Base-by-base conservation (phyloP, 306 rosid genomes). In the Ormosia semicastrata region DNA sequence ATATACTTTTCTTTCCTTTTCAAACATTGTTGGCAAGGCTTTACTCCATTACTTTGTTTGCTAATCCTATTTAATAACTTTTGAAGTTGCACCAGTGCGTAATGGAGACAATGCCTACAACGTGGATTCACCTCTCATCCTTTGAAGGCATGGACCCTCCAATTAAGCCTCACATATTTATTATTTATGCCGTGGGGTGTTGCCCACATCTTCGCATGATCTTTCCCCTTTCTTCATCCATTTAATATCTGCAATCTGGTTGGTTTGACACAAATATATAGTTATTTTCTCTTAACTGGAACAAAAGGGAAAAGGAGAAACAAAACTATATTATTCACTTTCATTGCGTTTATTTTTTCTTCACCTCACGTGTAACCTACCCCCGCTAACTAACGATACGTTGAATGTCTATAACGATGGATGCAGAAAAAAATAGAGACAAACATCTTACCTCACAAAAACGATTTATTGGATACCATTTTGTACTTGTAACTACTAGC, bases 101-200 rank as follows among this genome's bases (percentile, higher is more conserved):
- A 79, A 66, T 74, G 76, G 80, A 66, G 76, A 66, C 72, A 73
- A 17, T 78, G 84, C 53, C 46, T 15, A 73, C 78, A 18, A 74
- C 81, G 81, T 79, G 81, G 81, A 79, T 33, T 82, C 80, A 65
- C 63, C 85, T 74, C 17, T 18, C 47, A 29, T 47, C 73, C 59
- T 39, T 50, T 62, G 62, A 62, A 58, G 64, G 66, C 59, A 59
- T 82, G 82, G 86, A 41, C 78, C 86, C 77, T 52, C 75, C 85
- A 63, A 52, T 65, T 77, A 53, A 53, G 75, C 69, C 44, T 71
- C 14, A 33, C 47, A 8, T 57, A 68, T 74, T 75, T 59, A 66
- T 66, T 66, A 33, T 80, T 71, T 15, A 12, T 80, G 43, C 71
- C 60, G 36, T 24, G 0, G 24, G 58, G 37, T 10, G 37, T 66